phyloP scores from a whole-genome alignment of 2,329 filamentous ascomycete genomes.

The Alternaria incomplexa region DNA sequence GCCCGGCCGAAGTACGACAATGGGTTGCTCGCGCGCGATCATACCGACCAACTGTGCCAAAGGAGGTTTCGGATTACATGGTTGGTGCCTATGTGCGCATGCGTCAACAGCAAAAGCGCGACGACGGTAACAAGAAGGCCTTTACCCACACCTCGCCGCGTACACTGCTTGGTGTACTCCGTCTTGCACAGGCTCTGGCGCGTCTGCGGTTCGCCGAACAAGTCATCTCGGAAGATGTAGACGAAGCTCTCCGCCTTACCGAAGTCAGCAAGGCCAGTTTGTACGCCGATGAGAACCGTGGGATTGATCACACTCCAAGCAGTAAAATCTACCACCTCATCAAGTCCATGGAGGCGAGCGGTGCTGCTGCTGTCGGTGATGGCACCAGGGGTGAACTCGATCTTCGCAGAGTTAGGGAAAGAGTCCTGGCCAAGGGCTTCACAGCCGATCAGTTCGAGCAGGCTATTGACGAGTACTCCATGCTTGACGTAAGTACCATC shows the following conservation, averaged over 20 bases:
- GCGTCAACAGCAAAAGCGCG: constrained; percentile 87
- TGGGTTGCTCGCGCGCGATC: constrained; percentile 93
- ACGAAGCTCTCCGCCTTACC: constrained; percentile 88
- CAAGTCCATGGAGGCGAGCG: constrained; percentile 82
- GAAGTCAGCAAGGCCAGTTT: constrained; percentile 94
- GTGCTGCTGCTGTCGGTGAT: constrained; percentile 78
- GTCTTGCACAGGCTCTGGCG: constrained; percentile 91
- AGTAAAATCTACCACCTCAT: constrained; percentile 96
- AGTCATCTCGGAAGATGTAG: constrained; percentile 90
- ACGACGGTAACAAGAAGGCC: constrained; percentile 88
- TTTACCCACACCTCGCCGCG: constrained; percentile 94
- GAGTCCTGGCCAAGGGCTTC: constrained; percentile 95
- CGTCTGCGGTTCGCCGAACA: constrained; percentile 85
- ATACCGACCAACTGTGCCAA: constrained; percentile 85
- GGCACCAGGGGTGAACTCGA: constrained; percentile 77
- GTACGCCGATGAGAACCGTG: constrained; percentile 68
- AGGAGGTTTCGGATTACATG: constrained; percentile 90
- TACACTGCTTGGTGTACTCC: constrained; percentile 89
- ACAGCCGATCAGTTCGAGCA: constrained; percentile 90
- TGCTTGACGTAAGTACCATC: constrained; percentile 75
- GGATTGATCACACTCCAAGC: constrained; percentile 76
- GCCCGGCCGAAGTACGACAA: constrained; percentile 89
- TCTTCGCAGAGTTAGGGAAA: constrained; percentile 85
- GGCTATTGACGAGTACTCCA: constrained; percentile 87
- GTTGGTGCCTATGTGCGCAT: constrained; percentile 95